Conservation (phyloP, 2,329 filamentous ascomycete species). For the Dactylella cylindrospora region DNA sequence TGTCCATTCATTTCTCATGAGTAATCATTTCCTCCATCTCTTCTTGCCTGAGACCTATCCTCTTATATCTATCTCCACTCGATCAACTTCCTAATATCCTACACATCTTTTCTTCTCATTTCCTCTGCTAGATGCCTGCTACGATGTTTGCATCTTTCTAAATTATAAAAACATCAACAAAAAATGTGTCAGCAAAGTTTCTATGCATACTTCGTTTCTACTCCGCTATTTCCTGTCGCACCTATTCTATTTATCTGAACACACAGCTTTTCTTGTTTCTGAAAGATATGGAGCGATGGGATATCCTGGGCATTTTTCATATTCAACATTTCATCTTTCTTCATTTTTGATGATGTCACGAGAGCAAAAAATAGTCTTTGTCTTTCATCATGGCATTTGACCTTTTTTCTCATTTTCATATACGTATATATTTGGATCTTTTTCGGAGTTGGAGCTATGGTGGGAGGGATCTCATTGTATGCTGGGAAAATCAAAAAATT, state of each 20-base stretch:
- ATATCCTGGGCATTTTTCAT: slow-evolving; percentile 42
- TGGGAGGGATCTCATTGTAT: slow-evolving; percentile 45
- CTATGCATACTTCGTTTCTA: no score
- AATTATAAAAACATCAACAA: background rate
- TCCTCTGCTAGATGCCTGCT: no score
- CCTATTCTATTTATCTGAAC: slow-evolving; percentile 42
- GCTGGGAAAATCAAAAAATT: no score
- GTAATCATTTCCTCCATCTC: no score
- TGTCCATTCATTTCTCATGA: no score
- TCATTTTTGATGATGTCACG: slow-evolving; percentile 5
- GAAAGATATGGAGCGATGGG: slow-evolving; percentile 45
- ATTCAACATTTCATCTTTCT: slow-evolving; percentile 3
- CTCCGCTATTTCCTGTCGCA: slow-evolving; percentile 31
- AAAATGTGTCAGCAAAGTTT: slow-evolving; percentile 1
- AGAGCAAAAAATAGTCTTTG: background rate
- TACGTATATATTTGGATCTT: slow-evolving; percentile 17
- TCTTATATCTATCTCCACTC: no score
- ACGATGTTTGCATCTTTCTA: slow-evolving; percentile 1
- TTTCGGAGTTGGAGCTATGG: slow-evolving; percentile 44
- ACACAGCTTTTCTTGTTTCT: slow-evolving; percentile 40
- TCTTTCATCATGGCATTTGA: slow-evolving; percentile 6
- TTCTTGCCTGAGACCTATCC: no score
- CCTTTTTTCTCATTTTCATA: slow-evolving; percentile 14
- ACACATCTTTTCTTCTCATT: no score
- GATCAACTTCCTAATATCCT: no score